These are phyloP conservation scores for Saccharomyces hybrid DNA, from an alignment of 1,139 yeast genomes.

Conservation along the genomic window DNA sequence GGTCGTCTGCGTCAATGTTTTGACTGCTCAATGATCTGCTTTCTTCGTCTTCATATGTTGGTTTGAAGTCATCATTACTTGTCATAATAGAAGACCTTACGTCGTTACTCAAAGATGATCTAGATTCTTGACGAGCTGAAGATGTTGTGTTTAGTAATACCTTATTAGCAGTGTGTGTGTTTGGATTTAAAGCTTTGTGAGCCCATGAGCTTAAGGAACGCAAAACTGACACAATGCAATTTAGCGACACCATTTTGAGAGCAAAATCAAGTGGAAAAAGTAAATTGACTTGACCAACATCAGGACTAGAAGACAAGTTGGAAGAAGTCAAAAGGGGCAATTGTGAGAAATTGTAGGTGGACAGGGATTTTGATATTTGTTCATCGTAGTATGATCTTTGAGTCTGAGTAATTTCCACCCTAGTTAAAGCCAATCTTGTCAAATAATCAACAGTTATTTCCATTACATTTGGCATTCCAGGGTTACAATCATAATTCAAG, in stretches of 20 bases:
- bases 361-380: constrained; percentile 49
- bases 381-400: constrained; percentile 65
- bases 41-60: constrained; percentile 12
- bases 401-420: constrained; percentile 62
- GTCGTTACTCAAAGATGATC: constrained; percentile 8
- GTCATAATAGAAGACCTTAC: constrained; percentile 37
- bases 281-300: constrained; percentile 48
- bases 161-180: constrained; percentile 6
- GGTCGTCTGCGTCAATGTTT: constrained; percentile 51
- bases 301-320: constrained; percentile 52
- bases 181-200: constrained; percentile 53
- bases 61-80: constrained; percentile 32
- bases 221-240: constrained; percentile 73
- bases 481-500: constrained; percentile 91
- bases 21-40: constrained; percentile 10
- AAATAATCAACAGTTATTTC: constrained; percentile 74
- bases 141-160: constrained; percentile 1
- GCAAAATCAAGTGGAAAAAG: constrained; percentile 74
- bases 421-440: constrained; percentile 61
- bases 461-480: constrained; percentile 73
- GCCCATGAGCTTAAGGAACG: constrained; percentile 85
- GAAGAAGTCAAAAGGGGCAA: constrained; percentile 72
- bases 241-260: constrained; percentile 71
- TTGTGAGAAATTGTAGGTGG: constrained; percentile 65
- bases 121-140: constrained; percentile 1